Evolutionary conservation across 2,329 filamentous ascomycete genomes (phyloP), one percentile per base, ranked within the genome.

Genomic region (Alternaria alternata): DNA sequence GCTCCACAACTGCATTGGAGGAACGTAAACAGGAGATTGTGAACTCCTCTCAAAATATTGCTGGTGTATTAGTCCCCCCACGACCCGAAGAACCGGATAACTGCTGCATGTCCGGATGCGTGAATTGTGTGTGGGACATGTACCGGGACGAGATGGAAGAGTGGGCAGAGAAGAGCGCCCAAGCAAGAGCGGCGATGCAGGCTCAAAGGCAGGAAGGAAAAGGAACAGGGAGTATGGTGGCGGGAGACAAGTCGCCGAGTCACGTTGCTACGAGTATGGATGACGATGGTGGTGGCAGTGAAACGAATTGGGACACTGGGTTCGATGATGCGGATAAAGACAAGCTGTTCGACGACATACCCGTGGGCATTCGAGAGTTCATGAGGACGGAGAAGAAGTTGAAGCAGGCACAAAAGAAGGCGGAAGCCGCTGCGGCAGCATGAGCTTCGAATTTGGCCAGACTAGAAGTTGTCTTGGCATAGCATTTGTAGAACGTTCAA

Each of bases 31-130:
- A 88, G 61, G 83, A 87, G 44, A 84, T 88, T 36, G 81, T 87
- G 12, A 81, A 84, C 14, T 83, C 86, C 62, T 88, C 88, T 51
- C 86, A 82, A 8, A 82, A 88, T 61, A 83, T 97, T 56, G 93
- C 91, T 1, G 94, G 94, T 4, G 86, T 98, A 1, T 80, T 88
- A 18, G 90, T 98, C 5, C 95, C 95, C 2, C 94, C 93, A 0
- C 87, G 87, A 48, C 95, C 95, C 1, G 85, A 88, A 48, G 94
- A 99, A 79, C 95, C 95, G 4, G 95, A 98, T 73, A 97, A 99
- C 75, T 99, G 95, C 85, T 99, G 95, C 80, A 99, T 99, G 95
- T 95, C 92, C 74, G 95, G 95, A 3, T 99, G 95, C 76, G 94
- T 97, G 49, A 94, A 98, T 78, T 99, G 95, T 78, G 95, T 98